phyloP scores from a whole-genome alignment of 2,329 filamentous ascomycete genomes.

The Microsporum ferrugineum region DNA sequence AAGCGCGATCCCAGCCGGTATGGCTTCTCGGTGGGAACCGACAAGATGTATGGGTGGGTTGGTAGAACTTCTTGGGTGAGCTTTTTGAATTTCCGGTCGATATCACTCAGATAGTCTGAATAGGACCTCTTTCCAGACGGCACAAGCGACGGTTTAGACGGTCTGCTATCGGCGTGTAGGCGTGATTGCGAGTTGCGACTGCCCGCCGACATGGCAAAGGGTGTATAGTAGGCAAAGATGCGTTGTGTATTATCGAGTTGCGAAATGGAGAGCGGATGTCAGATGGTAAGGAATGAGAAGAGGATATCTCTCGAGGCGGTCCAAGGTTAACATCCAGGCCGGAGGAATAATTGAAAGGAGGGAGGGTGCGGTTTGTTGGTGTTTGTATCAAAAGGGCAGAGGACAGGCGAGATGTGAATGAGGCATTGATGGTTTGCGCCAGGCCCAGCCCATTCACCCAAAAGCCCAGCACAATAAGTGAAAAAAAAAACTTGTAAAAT shows the following conservation, averaged over 20 bases:
- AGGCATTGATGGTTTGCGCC: slow-evolving; percentile 9
- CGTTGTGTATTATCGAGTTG: neutral
- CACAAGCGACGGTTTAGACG: slow-evolving; percentile 4
- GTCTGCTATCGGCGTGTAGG: slow-evolving; percentile 8
- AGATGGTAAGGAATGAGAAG: neutral
- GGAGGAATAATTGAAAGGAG: neutral
- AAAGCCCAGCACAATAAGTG: neutral
- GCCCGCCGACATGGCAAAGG: slow-evolving; percentile 15
- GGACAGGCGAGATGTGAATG: neutral
- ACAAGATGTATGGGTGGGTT: slow-evolving; percentile 36
- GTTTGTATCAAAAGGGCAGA: neutral
- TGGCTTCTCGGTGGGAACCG: slow-evolving; percentile 36
- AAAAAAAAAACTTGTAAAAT: neutral
- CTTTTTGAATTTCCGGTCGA: slow-evolving; percentile 29
- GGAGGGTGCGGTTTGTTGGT: neutral
- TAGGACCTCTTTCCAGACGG: slow-evolving; percentile 12
- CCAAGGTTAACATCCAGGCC: slow-evolving; percentile 4
- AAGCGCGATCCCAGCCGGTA: slow-evolving; percentile 34
- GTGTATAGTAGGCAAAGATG: slow-evolving; percentile 1
- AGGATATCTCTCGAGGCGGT: neutral
- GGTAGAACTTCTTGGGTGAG: slow-evolving; percentile 35
- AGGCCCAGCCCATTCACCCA: slow-evolving; percentile 6
- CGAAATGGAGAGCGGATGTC: neutral
- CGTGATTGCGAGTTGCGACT: slow-evolving; percentile 7
- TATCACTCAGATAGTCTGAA: slow-evolving; percentile 12